Evolutionary conservation across 257 asterid species (phyloP), one percentile per base, ranked within the genome.

Genomic region (Ilex aquifolium): DNA sequence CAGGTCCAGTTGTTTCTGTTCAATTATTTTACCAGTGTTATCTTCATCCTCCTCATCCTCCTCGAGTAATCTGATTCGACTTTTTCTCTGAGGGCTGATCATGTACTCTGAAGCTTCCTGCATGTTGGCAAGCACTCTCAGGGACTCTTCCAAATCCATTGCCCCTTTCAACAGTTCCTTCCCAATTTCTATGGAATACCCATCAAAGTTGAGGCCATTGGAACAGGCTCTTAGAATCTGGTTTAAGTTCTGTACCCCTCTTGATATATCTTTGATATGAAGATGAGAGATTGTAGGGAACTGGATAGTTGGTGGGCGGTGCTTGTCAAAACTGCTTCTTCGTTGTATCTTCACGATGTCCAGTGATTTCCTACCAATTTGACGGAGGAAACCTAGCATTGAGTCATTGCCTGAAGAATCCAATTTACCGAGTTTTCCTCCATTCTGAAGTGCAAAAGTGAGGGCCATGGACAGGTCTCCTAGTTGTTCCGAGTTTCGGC

Each of bases 121-220:
- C 70, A 85, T 67, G 72, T 74, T 81, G 12, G 78, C 90, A 4
- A 91, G 89, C 91, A 84, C 73, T 56, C 93, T 82, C 9, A 91
- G 69, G 42, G 96, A 82, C 77, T 88, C 90, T 64, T 91, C 97
- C 82, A 91, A 80, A 65, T 91, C 82, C 72, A 79, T 71, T 21
- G 97, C 90, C 6, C 97, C 97, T 79, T 82, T 84, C 75, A 91
- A 31, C 74, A 91, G 76, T 10, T 88, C 91, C 68, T 76, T 78
- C 40, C 96, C 97, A n/a, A 88, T 78, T 71, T 90, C 85, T 16
- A 83, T 71, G 0, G 95, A 87, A 68, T 80, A 80, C 53, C 77
- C 67, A 62, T 91, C 85, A 29, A 84, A 69, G 76, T 74, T 81
- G 48, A 71, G 58, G 59, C 93, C 95, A 59, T 85, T 78, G 60